phyloP scores from a whole-genome alignment of 495 filamentous ascomycete genomes.

The Xylaria telfairii region DNA sequence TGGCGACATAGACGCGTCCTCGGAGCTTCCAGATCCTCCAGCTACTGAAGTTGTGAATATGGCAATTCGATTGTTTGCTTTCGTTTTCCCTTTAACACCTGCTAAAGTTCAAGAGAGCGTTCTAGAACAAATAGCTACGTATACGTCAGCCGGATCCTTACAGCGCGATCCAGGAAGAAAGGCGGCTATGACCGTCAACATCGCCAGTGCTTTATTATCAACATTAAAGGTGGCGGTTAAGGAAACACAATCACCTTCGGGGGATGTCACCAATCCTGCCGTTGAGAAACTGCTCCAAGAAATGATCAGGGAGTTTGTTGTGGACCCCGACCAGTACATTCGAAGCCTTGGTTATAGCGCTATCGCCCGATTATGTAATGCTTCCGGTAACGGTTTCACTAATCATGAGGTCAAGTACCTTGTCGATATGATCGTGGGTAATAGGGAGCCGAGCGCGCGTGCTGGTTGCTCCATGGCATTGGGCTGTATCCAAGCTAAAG shows the following conservation, averaged over 20 bases:
- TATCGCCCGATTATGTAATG: conserved; percentile 87
- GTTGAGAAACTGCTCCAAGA: conserved; percentile 91
- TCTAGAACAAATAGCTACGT: conserved; percentile 88
- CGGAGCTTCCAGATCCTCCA: conserved; percentile 75
- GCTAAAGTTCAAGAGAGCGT: conserved; percentile 94
- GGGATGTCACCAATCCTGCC: conserved; percentile 72
- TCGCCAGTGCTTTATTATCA: conserved; percentile 79
- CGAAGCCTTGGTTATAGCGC: conserved; percentile 86
- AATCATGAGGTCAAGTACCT: conserved; percentile 87
- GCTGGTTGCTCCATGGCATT: conserved; percentile 94
- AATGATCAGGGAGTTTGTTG: conserved; percentile 77
- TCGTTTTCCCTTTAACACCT: conserved; percentile 84
- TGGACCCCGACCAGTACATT: conserved; percentile 83
- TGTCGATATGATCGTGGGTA: conserved; percentile 91
- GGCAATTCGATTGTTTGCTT: conserved; percentile 89
- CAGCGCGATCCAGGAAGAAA: conserved; percentile 88
- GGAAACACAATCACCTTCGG: conserved; percentile 73
- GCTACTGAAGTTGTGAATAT: conserved; percentile 93
- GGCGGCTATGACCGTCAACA: conserved; percentile 88
- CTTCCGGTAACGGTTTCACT: conserved; percentile 86
- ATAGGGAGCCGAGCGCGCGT: conserved; percentile 89
- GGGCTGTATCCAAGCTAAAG: conserved; percentile 90
- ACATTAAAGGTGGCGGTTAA: conserved; percentile 83
- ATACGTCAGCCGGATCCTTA: conserved; percentile 75
- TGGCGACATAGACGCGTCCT: conserved; percentile 46